phyloP scores from a whole-genome alignment of 805 yeast species.

The Hanseniaspora lachancei region DNA sequence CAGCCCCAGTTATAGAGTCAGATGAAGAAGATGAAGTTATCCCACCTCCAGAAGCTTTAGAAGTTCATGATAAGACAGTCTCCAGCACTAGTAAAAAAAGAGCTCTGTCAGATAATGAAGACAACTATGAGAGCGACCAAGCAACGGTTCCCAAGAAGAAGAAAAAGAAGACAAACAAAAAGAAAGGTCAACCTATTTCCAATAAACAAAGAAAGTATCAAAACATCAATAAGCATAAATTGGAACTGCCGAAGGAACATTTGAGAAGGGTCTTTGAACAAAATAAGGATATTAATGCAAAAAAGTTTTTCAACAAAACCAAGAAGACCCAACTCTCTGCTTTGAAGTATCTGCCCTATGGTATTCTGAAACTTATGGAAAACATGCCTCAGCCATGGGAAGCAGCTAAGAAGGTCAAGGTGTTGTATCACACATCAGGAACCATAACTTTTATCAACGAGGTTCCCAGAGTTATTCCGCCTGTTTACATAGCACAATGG shows the following conservation, averaged over 20 bases:
- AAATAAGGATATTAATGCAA: slow-evolving; percentile 74
- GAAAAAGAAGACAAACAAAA: slow-evolving; percentile 17
- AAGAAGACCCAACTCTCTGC: slow-evolving; percentile 83
- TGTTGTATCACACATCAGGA: slow-evolving; percentile 79
- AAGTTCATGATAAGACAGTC: slow-evolving; percentile 9
- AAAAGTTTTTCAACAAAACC: slow-evolving; percentile 58
- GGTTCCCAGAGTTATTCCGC: slow-evolving; percentile 80
- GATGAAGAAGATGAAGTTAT: slow-evolving; percentile 14
- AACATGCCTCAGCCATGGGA: slow-evolving; percentile 99
- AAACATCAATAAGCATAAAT: slow-evolving; percentile 45
- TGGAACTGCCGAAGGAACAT: slow-evolving; percentile 90
- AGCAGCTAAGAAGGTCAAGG: slow-evolving; percentile 66
- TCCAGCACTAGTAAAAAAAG: slow-evolving; percentile 15
- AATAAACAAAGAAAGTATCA: slow-evolving; percentile 24
- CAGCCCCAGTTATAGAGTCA: slow-evolving; percentile 19
- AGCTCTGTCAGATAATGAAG: slow-evolving; percentile 22
- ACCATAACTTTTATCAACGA: slow-evolving; percentile 94
- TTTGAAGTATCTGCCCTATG: slow-evolving; percentile 90
- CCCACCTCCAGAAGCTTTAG: slow-evolving; percentile 29
- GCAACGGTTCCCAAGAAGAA: slow-evolving; percentile 33
- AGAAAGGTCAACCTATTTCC: background rate
- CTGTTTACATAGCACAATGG: slow-evolving; percentile 91
- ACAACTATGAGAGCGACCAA: slow-evolving; percentile 61
- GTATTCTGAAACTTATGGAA: slow-evolving; percentile 73
- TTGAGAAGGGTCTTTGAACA: slow-evolving; percentile 68